Evolutionary conservation across 345 rosid genomes (phyloP).

Genomic region (Abelmoschus esculentus): DNA sequence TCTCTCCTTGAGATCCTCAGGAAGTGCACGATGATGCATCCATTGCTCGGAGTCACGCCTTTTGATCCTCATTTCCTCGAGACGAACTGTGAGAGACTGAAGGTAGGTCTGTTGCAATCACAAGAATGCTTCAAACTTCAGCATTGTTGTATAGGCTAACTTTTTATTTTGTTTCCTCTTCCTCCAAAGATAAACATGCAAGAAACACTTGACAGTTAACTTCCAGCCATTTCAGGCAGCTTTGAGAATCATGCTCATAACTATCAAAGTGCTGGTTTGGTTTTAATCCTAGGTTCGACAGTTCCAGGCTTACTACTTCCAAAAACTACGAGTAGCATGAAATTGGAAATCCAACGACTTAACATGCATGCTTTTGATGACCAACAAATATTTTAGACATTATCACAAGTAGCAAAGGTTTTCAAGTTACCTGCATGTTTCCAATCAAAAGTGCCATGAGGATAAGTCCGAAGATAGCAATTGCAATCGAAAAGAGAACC

Average conservation of each 20-base stretch:
- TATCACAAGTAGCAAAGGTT: background rate
- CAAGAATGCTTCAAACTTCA: background rate
- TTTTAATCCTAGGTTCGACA: too few relatives aligned
- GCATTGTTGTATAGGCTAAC: background rate
- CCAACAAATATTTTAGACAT: too few relatives aligned
- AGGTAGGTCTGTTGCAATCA: slow-evolving; percentile 64
- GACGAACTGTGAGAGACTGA: slow-evolving; percentile 63
- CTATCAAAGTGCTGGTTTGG: too few relatives aligned
- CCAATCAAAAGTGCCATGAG: slow-evolving; percentile 75
- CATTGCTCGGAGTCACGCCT: slow-evolving; percentile 87
- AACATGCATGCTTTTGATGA: too few relatives aligned
- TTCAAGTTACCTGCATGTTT: slow-evolving; percentile 58
- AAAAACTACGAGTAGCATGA: too few relatives aligned
- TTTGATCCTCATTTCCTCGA: slow-evolving; percentile 92
- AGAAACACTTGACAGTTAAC: background rate
- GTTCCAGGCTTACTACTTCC: too few relatives aligned
- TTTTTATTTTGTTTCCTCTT: background rate
- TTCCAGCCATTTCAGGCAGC: too few relatives aligned
- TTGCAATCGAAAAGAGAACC: slow-evolving; percentile 61
- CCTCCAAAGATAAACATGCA: too few relatives aligned
- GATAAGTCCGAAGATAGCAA: slow-evolving; percentile 67
- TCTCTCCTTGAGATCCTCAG: slow-evolving; percentile 53
- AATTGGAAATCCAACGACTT: too few relatives aligned
- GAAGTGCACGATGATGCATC: slow-evolving; percentile 91
- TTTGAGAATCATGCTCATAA: too few relatives aligned